Evolutionary conservation across 2,329 filamentous ascomycete genomes (phyloP).

Genomic region (Alternaria tenuissima): DNA sequence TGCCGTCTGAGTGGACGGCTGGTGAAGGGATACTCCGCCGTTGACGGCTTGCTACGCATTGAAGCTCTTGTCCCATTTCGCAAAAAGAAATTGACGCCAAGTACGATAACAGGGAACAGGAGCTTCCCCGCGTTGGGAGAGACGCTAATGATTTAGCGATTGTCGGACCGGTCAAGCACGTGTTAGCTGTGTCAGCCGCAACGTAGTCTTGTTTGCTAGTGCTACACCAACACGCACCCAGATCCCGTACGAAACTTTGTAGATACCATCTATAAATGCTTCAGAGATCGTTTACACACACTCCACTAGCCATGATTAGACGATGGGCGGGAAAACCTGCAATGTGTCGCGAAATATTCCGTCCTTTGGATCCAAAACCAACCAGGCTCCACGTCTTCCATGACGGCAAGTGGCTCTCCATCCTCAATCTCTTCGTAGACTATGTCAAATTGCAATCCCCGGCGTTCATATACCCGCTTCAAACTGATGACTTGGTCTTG

Average conservation of each 20-base stretch:
- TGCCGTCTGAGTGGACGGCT: not conserved
- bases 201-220: not conserved
- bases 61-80: not conserved
- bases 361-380: conserved; percentile 14
- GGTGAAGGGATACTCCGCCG: not conserved
- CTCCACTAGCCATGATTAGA: not conserved
- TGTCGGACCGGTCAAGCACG: not conserved
- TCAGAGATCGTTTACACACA: not conserved
- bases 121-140: conserved; percentile 4
- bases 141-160: conserved; percentile 4
- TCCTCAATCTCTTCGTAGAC: not conserved
- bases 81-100: not conserved
- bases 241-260: not conserved
- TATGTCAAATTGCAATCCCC: conserved; percentile 1
- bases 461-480: not conserved
- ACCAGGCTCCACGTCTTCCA: conserved; percentile 4
- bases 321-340: not conserved
- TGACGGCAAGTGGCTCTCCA: not conserved
- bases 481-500: not conserved
- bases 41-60: not conserved
- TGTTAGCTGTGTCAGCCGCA: not conserved
- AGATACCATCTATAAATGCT: not conserved
- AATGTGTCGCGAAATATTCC: conserved; percentile 5
- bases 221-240: not conserved
- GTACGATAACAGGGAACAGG: not conserved